phyloP scores from a whole-genome alignment of 305 asterid species.

The Fraxinus latifolia region DNA sequence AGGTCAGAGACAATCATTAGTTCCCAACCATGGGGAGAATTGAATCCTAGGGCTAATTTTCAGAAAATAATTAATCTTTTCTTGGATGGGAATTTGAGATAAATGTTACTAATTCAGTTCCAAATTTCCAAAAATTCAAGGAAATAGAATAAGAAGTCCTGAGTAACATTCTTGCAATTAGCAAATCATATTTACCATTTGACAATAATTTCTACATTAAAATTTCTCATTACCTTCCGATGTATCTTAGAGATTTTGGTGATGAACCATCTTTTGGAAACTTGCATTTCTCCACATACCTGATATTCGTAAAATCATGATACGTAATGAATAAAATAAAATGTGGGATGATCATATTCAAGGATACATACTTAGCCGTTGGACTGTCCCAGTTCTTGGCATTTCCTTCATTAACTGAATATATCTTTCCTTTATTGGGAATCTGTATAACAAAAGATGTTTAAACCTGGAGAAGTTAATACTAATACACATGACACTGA shows the following conservation, averaged over 20 bases:
- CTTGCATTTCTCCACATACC: constrained; percentile 87
- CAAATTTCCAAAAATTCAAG: background rate
- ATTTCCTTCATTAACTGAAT: constrained; percentile 95
- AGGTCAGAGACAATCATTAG: background rate
- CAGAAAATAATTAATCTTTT: background rate
- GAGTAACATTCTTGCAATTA: background rate
- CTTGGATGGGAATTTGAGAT: background rate
- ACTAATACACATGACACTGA: background rate
- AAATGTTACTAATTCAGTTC: background rate
- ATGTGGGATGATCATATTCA: background rate
- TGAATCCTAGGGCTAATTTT: background rate
- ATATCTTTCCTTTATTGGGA: constrained; percentile 76
- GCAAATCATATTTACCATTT: background rate
- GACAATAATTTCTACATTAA: background rate
- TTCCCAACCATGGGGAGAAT: background rate
- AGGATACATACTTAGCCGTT: constrained; percentile 58
- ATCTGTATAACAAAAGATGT: constrained; percentile 41
- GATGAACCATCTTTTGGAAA: constrained; percentile 85
- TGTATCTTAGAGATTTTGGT: constrained; percentile 85
- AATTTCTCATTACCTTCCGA: constrained; percentile 69
- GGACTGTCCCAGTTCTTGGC: constrained; percentile 93
- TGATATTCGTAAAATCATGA: constrained; percentile 28
- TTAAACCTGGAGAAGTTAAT: background rate
- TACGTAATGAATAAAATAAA: background rate
- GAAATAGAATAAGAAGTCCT: background rate